Evolutionary conservation across 139 green algal genomes (phyloP).

Genomic region (Picochlorum sp.): DNA sequence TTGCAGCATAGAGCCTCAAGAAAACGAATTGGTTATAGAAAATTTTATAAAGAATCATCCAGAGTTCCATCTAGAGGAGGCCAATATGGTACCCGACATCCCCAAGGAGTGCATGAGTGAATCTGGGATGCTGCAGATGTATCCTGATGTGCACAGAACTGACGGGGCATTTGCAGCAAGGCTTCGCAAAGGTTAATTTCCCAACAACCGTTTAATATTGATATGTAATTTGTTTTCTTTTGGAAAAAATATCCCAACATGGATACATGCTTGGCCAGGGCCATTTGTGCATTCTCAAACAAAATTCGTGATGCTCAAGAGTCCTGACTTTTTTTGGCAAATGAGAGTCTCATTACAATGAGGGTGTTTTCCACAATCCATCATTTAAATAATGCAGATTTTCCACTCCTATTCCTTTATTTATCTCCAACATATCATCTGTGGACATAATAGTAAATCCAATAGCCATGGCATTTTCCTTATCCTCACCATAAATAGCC

Average conservation of each 20-base stretch:
- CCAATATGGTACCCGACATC: background rate
- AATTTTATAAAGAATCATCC: background rate
- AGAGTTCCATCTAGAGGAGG: background rate
- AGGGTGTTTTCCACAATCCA: slow-evolving; percentile 79
- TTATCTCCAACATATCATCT: slow-evolving; percentile 48
- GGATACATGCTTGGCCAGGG: too few species aligned
- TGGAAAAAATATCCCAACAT: too few species aligned
- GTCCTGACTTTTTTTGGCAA: too few species aligned
- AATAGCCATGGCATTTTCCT: slow-evolving; percentile 88
- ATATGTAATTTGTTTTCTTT: too few species aligned
- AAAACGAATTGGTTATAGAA: slow-evolving; percentile 41
- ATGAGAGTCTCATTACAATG: background rate
- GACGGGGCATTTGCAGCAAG: slow-evolving; percentile 80
- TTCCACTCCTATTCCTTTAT: slow-evolving; percentile 89
- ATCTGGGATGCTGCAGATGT: slow-evolving; percentile 39
- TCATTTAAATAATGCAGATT: slow-evolving; percentile 92
- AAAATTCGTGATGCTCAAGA: background rate
- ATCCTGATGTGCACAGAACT: slow-evolving; percentile 68
- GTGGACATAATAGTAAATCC: slow-evolving; percentile 88
- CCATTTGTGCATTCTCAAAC: too few species aligned
- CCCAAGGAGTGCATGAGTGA: slow-evolving; percentile 23
- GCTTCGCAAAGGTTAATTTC: slow-evolving; percentile 18
- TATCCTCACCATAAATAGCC: slow-evolving; percentile 78
- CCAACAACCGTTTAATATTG: too few species aligned
- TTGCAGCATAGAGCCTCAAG: slow-evolving; percentile 56